A percentile compares a stretch with the other conserved stretches of the same genome.
These are phyloP conservation scores for Globisporangium splendens DNA, from an alignment of 352 stramenopile genomes.

Conservation along the genomic window DNA sequence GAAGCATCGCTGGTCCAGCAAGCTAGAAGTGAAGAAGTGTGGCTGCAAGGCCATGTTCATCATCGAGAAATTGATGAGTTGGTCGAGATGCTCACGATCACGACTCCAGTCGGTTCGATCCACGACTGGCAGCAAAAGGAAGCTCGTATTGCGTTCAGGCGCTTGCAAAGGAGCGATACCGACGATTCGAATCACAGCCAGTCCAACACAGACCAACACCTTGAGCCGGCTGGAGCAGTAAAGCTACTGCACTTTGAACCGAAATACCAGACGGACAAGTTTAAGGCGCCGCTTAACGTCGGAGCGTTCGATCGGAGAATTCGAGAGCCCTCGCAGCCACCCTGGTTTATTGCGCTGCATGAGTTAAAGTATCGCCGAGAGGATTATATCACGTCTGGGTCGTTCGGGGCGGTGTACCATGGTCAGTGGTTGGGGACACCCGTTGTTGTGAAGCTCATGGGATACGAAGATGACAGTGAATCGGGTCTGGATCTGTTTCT, in stretches of 20 bases:
- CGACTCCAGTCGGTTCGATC: neutral
- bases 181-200: neutral
- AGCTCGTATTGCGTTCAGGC: neutral
- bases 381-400: slow-evolving; percentile 13
- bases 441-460: slow-evolving; percentile 14
- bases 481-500: slow-evolving; percentile 9
- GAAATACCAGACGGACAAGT: slow-evolving; percentile 11
- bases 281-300: slow-evolving; percentile 2
- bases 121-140: slow-evolving; percentile 10
- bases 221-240: neutral
- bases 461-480: slow-evolving; percentile 10
- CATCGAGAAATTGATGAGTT: slow-evolving; percentile 14
- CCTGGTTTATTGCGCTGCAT: slow-evolving; percentile 16
- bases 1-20: slow-evolving; percentile 2
- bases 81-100: slow-evolving; percentile 1
- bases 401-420: slow-evolving; percentile 19
- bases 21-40: slow-evolving; percentile 4
- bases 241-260: slow-evolving; percentile 8
- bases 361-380: slow-evolving; percentile 12
- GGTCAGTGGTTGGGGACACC: slow-evolving; percentile 14
- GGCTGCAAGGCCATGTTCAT: slow-evolving; percentile 6
- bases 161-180: neutral
- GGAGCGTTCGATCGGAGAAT: slow-evolving; percentile 7
- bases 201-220: neutral
- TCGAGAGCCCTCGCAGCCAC: slow-evolving; percentile 5